phyloP scores from a whole-genome alignment of 139 green algal species.

The Dunaliella primolecta region DNA sequence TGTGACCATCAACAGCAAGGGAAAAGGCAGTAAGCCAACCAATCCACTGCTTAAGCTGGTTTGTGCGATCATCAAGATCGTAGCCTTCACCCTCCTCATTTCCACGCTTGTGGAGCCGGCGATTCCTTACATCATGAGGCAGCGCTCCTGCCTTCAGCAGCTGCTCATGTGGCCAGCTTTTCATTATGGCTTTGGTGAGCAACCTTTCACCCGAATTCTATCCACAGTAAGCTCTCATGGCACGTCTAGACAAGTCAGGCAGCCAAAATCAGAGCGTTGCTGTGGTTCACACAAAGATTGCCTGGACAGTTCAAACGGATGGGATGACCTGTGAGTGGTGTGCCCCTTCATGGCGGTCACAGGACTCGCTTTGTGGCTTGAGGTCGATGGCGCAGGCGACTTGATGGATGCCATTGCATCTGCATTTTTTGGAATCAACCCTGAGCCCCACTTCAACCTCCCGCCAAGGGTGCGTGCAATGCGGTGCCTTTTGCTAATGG shows the following conservation, averaged over 20 bases:
- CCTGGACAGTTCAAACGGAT: too few relatives aligned
- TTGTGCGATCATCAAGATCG: not conserved
- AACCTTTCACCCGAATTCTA: too few relatives aligned
- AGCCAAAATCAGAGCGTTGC: too few relatives aligned
- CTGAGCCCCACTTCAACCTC: not conserved
- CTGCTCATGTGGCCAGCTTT: not conserved
- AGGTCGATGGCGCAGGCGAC: not conserved
- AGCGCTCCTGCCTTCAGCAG: not conserved
- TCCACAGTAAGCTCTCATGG: too few relatives aligned
- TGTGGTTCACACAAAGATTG: too few relatives aligned
- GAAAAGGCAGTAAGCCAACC: too few relatives aligned
- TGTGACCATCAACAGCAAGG: too few relatives aligned
- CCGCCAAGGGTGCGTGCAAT: not conserved
- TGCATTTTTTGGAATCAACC: not conserved
- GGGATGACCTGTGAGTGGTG: too few relatives aligned
- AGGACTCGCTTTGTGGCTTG: not conserved
- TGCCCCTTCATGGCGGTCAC: too few relatives aligned
- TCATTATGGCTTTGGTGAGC: not conserved
- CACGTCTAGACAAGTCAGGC: too few relatives aligned
- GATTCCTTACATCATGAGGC: not conserved
- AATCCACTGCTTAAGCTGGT: too few relatives aligned
- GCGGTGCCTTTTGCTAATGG: too few relatives aligned
- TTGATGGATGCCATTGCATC: not conserved
- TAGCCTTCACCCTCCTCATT: not conserved
- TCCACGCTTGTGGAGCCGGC: not conserved